Evolutionary conservation across 1,284 basidiomycete species (phyloP).

Genomic region (Stygiomarasmius scandens): DNA sequence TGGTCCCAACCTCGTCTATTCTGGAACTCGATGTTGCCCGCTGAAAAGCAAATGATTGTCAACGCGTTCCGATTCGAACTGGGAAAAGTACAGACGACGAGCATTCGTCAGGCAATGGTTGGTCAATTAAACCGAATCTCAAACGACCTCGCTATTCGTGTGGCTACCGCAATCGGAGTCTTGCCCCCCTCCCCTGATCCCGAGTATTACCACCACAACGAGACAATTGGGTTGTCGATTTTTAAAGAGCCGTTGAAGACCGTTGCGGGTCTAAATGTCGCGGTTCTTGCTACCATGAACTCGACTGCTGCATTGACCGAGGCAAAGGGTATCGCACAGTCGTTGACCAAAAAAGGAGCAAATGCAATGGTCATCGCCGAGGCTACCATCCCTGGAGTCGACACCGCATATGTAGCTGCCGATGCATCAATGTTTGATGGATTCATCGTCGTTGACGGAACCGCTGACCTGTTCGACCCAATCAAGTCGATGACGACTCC

Average conservation of each 20-base stretch:
- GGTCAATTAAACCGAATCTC: slow-evolving; percentile 5
- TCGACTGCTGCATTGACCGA: not conserved
- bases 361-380: slow-evolving; percentile 6
- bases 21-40: slow-evolving; percentile 4
- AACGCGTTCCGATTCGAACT: slow-evolving; percentile 9
- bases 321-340: slow-evolving; percentile 1
- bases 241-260: slow-evolving; percentile 2
- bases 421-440: slow-evolving; percentile 8
- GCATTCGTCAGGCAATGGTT: not conserved
- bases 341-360: not conserved
- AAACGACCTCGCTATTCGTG: slow-evolving; percentile 3
- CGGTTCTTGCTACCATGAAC: slow-evolving; percentile 3
- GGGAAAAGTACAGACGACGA: not conserved
- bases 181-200: not conserved
- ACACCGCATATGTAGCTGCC: slow-evolving; percentile 2
- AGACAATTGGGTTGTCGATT: slow-evolving; percentile 1
- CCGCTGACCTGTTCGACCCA: slow-evolving; percentile 1
- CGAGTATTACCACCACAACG: slow-evolving; percentile 8
- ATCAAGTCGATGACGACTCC: not conserved
- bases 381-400: not conserved
- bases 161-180: slow-evolving; percentile 3
- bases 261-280: slow-evolving; percentile 5
- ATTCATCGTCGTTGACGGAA: slow-evolving; percentile 4
- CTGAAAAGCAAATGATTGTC: slow-evolving; percentile 10
- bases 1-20: slow-evolving; percentile 10